phyloP scores from a whole-genome alignment of 495 filamentous ascomycete species.

The Pyronema domesticum region DNA sequence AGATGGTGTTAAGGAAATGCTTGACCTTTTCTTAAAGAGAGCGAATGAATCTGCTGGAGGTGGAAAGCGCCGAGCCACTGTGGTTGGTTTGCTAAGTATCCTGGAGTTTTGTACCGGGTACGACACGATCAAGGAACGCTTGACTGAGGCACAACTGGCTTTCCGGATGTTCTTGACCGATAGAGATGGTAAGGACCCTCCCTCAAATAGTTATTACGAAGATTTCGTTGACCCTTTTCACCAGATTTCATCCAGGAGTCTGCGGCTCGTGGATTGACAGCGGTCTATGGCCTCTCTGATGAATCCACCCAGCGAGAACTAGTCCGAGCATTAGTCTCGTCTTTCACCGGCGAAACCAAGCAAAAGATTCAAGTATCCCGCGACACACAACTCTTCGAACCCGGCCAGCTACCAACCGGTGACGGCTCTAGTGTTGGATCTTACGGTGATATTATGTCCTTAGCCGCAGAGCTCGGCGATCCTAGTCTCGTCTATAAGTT shows the following conservation, averaged over 20 bases:
- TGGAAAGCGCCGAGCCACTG: background rate
- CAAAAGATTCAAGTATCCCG: constrained; percentile 57
- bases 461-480: constrained; percentile 86
- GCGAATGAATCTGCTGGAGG: constrained; percentile 3
- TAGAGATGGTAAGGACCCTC: constrained; percentile 36
- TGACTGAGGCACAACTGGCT: constrained; percentile 65
- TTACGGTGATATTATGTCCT: constrained; percentile 68
- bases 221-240: background rate
- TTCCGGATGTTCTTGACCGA: constrained; percentile 79
- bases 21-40: constrained; percentile 40
- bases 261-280: constrained; percentile 68
- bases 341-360: constrained; percentile 62
- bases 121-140: constrained; percentile 45
- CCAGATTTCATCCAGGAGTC: constrained; percentile 80
- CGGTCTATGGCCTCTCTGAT: constrained; percentile 86
- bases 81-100: constrained; percentile 48
- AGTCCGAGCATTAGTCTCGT: constrained; percentile 66
- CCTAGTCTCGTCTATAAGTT: constrained; percentile 89
- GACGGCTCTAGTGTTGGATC: constrained; percentile 79
- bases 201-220: background rate
- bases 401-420: constrained; percentile 78
- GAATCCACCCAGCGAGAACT: constrained; percentile 60
- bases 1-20: constrained; percentile 13
- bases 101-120: constrained; percentile 76
- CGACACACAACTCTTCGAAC: constrained; percentile 84